Conservation (phyloP, 352 stramenopile genomes). For the Pythium aristosporum region DNA sequence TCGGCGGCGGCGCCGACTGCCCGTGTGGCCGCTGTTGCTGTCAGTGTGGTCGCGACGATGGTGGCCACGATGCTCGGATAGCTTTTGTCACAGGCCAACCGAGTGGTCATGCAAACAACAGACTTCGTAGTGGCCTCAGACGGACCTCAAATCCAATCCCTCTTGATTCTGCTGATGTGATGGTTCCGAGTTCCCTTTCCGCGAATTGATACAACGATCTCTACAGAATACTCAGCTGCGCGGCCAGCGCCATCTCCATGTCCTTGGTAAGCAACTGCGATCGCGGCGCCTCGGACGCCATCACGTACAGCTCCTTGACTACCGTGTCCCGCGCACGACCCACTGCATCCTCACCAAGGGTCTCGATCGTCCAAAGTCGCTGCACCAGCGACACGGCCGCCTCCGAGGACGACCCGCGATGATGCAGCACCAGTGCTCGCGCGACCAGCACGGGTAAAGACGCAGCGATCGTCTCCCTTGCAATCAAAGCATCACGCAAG, state of each 20-base stretch:
- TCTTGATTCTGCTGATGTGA: too few relatives aligned
- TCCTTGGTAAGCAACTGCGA: constrained; percentile 2
- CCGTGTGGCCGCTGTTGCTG: too few relatives aligned
- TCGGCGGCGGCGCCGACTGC: too few relatives aligned
- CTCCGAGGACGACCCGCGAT: neutral
- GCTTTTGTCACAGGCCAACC: too few relatives aligned
- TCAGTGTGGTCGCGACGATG: too few relatives aligned
- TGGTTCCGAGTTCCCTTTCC: too few relatives aligned
- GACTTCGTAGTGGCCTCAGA: too few relatives aligned
- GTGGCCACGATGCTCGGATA: too few relatives aligned
- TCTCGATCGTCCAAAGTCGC: constrained; percentile 5
- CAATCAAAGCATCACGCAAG: neutral
- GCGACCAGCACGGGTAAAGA: constrained; percentile 1
- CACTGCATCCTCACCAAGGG: neutral
- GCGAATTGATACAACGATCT: neutral
- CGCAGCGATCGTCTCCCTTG: neutral
- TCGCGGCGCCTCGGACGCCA: neutral
- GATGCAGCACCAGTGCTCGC: constrained; percentile 1
- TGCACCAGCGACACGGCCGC: constrained; percentile 3
- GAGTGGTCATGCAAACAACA: too few relatives aligned
- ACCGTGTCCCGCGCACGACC: neutral
- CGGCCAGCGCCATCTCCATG: constrained; percentile 6
- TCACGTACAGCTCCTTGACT: constrained; percentile 9
- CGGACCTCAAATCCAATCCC: too few relatives aligned
- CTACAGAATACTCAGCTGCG: constrained; percentile 6